phyloP scores from a whole-genome alignment of 805 yeast genomes.

The Ogataea ramenticola region DNA sequence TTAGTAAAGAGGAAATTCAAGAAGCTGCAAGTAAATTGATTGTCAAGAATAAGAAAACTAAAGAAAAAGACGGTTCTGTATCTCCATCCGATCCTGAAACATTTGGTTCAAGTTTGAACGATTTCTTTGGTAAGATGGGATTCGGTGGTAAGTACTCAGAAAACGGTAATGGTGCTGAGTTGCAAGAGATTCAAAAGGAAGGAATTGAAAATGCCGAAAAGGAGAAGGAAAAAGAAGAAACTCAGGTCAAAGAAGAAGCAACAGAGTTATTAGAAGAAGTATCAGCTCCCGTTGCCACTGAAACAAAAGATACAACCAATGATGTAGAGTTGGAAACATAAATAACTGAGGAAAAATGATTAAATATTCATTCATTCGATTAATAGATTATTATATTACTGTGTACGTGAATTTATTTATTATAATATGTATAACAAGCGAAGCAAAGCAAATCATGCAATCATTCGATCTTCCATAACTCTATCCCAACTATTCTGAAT shows the following conservation, averaged over 20 bases:
- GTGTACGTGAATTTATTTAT: too few species aligned
- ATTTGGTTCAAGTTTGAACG: neutral
- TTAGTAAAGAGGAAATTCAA: slow-evolving; percentile 3
- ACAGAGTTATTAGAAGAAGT: too few species aligned
- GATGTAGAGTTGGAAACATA: too few species aligned
- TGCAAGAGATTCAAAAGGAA: neutral
- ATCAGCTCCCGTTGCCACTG: too few species aligned
- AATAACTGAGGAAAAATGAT: too few species aligned
- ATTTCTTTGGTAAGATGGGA: neutral
- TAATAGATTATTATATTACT: too few species aligned
- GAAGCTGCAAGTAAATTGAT: neutral
- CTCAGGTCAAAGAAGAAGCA: too few species aligned
- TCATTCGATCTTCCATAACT: slow-evolving; percentile 69
- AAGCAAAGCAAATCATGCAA: neutral
- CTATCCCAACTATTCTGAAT: slow-evolving; percentile 71
- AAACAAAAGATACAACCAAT: too few species aligned
- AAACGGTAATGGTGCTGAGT: neutral
- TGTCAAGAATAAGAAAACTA: neutral
- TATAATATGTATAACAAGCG: too few species aligned
- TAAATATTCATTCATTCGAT: neutral
- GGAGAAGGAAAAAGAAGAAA: neutral
- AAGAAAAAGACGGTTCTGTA: neutral
- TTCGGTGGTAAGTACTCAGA: neutral
- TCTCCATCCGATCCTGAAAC: neutral
- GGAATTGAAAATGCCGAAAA: neutral